Evolutionary conservation across 805 yeast species (phyloP).

Genomic region (Saturnispora sekii): DNA sequence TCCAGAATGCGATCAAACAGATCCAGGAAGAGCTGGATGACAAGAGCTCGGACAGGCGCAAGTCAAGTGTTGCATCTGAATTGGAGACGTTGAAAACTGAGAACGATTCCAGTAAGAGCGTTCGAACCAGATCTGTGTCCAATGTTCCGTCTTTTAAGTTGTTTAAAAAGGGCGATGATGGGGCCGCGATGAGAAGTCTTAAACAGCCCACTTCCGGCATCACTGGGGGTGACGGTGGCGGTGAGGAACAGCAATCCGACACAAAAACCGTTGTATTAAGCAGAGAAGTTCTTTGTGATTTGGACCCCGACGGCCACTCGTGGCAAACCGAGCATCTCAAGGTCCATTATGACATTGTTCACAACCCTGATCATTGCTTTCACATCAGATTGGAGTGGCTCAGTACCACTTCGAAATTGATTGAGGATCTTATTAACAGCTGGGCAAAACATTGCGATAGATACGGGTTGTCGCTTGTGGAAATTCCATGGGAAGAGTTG

Average conservation of each 20-base stretch:
- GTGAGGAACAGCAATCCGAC: not conserved
- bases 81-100: slow-evolving; percentile 4
- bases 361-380: slow-evolving; percentile 90
- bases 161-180: not conserved
- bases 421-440: slow-evolving; percentile 65
- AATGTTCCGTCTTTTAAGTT: slow-evolving; percentile 3
- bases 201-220: not conserved
- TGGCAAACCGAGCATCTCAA: slow-evolving; percentile 68
- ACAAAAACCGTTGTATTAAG: slow-evolving; percentile 44
- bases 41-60: not conserved
- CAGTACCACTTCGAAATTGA: slow-evolving; percentile 73
- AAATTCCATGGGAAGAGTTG: slow-evolving; percentile 85
- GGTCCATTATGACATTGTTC: slow-evolving; percentile 86
- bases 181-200: not conserved
- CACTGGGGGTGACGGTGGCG: slow-evolving; percentile 6
- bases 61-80: slow-evolving; percentile 4
- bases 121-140: slow-evolving; percentile 3
- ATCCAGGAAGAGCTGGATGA: slow-evolving; percentile 3
- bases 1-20: slow-evolving; percentile 3
- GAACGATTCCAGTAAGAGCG: not conserved
- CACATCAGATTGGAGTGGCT: slow-evolving; percentile 91
- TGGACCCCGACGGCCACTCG: slow-evolving; percentile 66
- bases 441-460: slow-evolving; percentile 82
- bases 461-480: slow-evolving; percentile 73
- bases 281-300: slow-evolving; percentile 55